Evolutionary conservation across 176 grass and related monocot species (phyloP).

Genomic region (Olyra latifolia): DNA sequence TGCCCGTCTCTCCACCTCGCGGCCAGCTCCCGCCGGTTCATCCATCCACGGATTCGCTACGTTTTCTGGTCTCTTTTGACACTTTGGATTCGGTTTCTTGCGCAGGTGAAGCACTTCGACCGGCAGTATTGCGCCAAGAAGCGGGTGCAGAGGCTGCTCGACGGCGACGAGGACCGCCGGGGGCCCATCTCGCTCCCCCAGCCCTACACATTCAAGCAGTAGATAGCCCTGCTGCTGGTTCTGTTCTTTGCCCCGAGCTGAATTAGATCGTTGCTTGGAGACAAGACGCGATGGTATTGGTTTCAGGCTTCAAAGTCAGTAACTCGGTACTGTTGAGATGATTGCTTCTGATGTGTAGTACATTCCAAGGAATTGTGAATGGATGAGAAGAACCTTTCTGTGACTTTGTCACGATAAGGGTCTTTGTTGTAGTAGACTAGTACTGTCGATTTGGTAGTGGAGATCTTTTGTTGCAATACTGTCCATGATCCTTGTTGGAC

Average conservation of each 20-base stretch:
- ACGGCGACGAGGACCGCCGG: conserved; percentile 52
- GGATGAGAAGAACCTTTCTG: conserved; percentile 15
- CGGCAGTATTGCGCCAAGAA: conserved; percentile 85
- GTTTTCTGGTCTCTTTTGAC: not conserved
- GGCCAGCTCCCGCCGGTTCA: not conserved
- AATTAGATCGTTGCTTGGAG: not conserved
- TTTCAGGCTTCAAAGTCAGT: not conserved
- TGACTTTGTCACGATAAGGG: not conserved
- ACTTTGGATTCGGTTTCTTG: not conserved
- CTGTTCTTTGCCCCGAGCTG: conserved; percentile 20
- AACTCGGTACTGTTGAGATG: conserved; percentile 14
- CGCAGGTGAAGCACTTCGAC: conserved; percentile 91
- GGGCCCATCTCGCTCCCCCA: conserved; percentile 83
- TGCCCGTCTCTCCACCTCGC: conserved; percentile 11
- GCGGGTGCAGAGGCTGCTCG: conserved; percentile 75
- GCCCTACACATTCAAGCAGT: conserved; percentile 87
- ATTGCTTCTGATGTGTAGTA: conserved; percentile 29
- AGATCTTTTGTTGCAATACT: not conserved
- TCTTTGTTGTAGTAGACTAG: not conserved
- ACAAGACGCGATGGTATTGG: conserved; percentile 3
- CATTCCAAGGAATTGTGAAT: conserved; percentile 8
- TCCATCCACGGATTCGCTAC: not conserved
- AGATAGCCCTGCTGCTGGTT: conserved; percentile 13
- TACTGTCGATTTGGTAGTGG: not conserved
- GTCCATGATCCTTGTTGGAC: not conserved